These are phyloP conservation scores for Trichosporon asahii DNA, from an alignment of 1,284 basidiomycete genomes.

Conservation along the genomic window DNA sequence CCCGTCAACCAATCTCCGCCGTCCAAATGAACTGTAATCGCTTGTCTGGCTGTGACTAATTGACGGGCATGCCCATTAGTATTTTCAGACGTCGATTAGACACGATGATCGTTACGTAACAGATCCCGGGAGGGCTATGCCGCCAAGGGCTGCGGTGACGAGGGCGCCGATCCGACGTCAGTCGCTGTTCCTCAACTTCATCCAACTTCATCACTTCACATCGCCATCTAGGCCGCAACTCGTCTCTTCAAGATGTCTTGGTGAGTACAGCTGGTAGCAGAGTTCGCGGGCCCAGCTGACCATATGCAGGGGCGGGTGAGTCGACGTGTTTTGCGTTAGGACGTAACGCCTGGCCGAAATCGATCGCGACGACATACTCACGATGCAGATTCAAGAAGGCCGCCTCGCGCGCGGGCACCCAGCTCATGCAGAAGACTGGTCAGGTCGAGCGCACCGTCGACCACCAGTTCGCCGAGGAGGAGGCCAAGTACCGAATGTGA, in stretches of 20 bases:
- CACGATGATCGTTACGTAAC: not conserved
- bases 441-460: constrained; percentile 96
- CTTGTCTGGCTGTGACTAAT: too few species aligned
- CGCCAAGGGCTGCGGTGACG: not conserved
- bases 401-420: constrained; percentile 86
- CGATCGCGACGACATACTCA: constrained; percentile 3
- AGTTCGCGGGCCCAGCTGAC: not conserved
- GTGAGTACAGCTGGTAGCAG: not conserved
- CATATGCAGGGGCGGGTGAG: constrained; percentile 19
- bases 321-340: not conserved
- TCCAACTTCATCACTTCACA: not conserved
- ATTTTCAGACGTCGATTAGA: not conserved
- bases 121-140: not conserved
- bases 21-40: not conserved
- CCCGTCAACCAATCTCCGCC: not conserved
- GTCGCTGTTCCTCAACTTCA: not conserved
- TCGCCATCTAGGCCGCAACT: not conserved
- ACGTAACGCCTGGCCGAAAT: not conserved
- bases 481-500: constrained; percentile 81
- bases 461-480: constrained; percentile 87
- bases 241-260: constrained; percentile 17
- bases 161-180: constrained; percentile 4
- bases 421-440: constrained; percentile 92
- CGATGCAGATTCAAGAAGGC: constrained; percentile 82
- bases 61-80: too few species aligned